Base-by-base conservation (phyloP, 345 rosid genomes). In the Mangifera indica region DNA sequence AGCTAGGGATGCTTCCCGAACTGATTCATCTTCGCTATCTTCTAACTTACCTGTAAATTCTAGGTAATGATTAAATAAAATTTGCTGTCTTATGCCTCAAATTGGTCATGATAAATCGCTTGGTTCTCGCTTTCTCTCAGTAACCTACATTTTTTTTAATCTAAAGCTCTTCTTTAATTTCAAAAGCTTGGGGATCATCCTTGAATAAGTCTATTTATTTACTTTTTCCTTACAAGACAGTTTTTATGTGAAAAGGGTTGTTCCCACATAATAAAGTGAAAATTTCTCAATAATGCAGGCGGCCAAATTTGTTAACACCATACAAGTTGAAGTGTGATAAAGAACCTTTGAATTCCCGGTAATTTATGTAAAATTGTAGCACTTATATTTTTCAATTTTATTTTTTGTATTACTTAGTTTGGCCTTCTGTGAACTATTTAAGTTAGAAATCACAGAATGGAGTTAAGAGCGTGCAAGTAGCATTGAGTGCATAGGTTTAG, bases 321-420 rank as follows among this genome's bases (percentile, higher is more conserved):
- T 96, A 93, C 89, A 93, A 84, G 78, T 85, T 96, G 88, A 93
- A 91, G 90, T 91, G 97, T 73, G 98, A 93, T 68, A 88, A 88
- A 84, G 98, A 96, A 65, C 82, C 87, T 72, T 75, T 93, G 52
- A 96, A 87, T 81, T 89, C 98, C 65, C 79, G 97, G 98, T 93
- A 88, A 76, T 80, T 54, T 75, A 61, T 75, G 65, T 73, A 54
- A 70, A 37, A 45, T 42, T 22, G 17, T 34, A 70, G 22, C 64
- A 46, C 5, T 25, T 37, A 2, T 32, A 46, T 15, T 1, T 34
- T 15, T 29, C 32, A 29, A 29, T 55, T 58, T 9, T 21, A 10
- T 76, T 53, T 46, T 60, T 69, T 9, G 26, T 7, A 48, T 17
- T 48, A 48, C 7, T 26, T 29, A 24, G 1, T 54, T 37, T 37